Conservation (phyloP, 2,329 filamentous ascomycete genomes). For the Helotiales sp. region DNA sequence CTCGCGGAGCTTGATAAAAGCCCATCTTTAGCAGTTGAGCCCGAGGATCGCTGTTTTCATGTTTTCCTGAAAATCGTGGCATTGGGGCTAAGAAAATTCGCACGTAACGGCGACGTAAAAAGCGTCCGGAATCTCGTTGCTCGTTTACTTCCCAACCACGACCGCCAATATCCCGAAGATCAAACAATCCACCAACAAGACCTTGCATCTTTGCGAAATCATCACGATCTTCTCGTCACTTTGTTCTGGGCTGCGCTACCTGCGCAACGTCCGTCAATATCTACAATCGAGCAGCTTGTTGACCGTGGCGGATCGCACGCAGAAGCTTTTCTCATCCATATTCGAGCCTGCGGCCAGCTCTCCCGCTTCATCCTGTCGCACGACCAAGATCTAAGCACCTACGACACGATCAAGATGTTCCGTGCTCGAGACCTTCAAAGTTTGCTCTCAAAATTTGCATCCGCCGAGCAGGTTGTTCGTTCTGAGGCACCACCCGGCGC, state of each 20-base stretch:
- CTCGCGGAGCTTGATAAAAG: conserved; percentile 52
- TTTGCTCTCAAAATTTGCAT: conserved; percentile 55
- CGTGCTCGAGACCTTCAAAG: conserved; percentile 58
- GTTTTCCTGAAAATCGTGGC: conserved; percentile 66
- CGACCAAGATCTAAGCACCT: conserved; percentile 42
- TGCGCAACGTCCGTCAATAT: conserved; percentile 52
- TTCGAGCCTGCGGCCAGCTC: conserved; percentile 63
- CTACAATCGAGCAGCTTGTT: conserved; percentile 60
- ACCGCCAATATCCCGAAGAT: conserved; percentile 64
- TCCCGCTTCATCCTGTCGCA: conserved; percentile 56
- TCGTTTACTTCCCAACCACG: conserved; percentile 65
- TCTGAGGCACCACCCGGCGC: conserved; percentile 21
- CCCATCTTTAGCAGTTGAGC: conserved; percentile 49
- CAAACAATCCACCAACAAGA: conserved; percentile 59
- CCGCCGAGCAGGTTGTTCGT: conserved; percentile 25
- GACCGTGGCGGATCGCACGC: conserved; percentile 61
- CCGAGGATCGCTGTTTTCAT: conserved; percentile 64
- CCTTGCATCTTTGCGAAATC: conserved; percentile 64
- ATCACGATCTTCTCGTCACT: conserved; percentile 67
- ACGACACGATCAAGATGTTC: conserved; percentile 55
- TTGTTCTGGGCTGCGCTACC: conserved; percentile 64
- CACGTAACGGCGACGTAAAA: conserved; percentile 48
- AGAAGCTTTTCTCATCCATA: conserved; percentile 63
- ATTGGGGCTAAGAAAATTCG: conserved; percentile 54
- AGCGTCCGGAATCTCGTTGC: conserved; percentile 62